A percentile compares a stretch with the other conserved stretches of the same genome.
phyloP scores from a whole-genome alignment of 108 stramenopile genomes.

The Skeletonema menzelii region DNA sequence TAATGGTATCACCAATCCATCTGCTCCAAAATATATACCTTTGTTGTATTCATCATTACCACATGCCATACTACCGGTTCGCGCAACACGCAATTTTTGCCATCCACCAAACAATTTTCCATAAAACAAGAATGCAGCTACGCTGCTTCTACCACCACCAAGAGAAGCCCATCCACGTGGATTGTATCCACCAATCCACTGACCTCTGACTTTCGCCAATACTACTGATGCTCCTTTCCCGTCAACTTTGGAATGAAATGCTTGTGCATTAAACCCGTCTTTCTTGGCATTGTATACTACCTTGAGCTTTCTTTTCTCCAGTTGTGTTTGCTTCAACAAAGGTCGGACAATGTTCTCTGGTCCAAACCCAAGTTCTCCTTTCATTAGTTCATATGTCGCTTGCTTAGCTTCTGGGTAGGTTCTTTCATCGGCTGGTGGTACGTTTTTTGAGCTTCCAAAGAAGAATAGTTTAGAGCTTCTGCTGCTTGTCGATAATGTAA shows the following conservation, averaged over 20 bases:
- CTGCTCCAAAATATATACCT: slow-evolving; percentile 71
- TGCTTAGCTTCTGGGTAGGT: slow-evolving; percentile 39
- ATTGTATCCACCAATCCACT: slow-evolving; percentile 69
- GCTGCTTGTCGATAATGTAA: not conserved
- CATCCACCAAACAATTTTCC: slow-evolving; percentile 22
- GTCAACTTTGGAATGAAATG: slow-evolving; percentile 61
- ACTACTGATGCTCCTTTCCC: slow-evolving; percentile 70
- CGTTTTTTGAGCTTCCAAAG: slow-evolving; percentile 8
- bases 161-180: slow-evolving; percentile 67
- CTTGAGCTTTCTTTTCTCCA: slow-evolving; percentile 56
- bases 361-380: slow-evolving; percentile 11
- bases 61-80: slow-evolving; percentile 77
- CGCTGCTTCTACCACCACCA: slow-evolving; percentile 57
- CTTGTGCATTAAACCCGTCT: slow-evolving; percentile 56
- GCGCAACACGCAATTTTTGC: slow-evolving; percentile 63
- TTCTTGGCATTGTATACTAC: slow-evolving; percentile 57
- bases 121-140: slow-evolving; percentile 71
- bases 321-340: slow-evolving; percentile 66
- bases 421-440: not conserved
- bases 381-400: slow-evolving; percentile 38
- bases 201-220: slow-evolving; percentile 35
- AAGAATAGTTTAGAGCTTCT: not conserved
- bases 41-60: slow-evolving; percentile 58
- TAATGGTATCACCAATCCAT: slow-evolving; percentile 64
- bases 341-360: slow-evolving; percentile 45